Conservation (phyloP, 345 rosid species). For the Barbarea vulgaris region DNA sequence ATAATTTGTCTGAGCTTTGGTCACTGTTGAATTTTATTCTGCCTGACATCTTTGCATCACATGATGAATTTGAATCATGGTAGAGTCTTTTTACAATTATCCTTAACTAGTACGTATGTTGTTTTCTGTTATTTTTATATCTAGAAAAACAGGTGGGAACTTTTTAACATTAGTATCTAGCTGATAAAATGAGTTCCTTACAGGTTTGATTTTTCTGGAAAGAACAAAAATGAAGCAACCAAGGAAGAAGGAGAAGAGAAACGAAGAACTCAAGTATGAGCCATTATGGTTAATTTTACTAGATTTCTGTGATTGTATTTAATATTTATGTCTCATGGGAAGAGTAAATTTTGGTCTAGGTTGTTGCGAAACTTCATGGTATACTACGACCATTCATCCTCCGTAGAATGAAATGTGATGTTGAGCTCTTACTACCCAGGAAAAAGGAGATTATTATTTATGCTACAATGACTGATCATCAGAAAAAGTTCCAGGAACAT, state of each 20-base stretch:
- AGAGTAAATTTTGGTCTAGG: constrained; percentile 50
- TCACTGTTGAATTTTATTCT: constrained; percentile 90
- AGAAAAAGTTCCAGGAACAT: constrained; percentile 87
- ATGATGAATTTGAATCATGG: constrained; percentile 97
- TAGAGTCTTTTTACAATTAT: constrained; percentile 28
- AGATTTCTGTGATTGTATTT: constrained; percentile 11
- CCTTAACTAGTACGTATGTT: background rate
- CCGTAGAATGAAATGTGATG: constrained; percentile 91
- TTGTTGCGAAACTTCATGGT: constrained; percentile 88
- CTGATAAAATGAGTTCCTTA: constrained; percentile 17
- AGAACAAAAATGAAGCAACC: constrained; percentile 47
- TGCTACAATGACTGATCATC: constrained; percentile 85
- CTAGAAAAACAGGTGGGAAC: background rate
- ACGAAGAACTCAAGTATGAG: constrained; percentile 69
- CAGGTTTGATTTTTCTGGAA: constrained; percentile 94
- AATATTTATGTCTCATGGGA: constrained; percentile 4
- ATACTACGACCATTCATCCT: constrained; percentile 96
- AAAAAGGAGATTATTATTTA: constrained; percentile 93
- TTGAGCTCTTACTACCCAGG: constrained; percentile 83
- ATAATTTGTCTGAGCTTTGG: constrained; percentile 97
- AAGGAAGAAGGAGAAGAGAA: constrained; percentile 80
- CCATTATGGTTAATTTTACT: constrained; percentile 14
- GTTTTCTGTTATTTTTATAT: background rate
- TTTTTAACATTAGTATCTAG: constrained; percentile 3
- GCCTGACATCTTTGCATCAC: constrained; percentile 93